These are phyloP conservation scores for Didymella pomorum DNA, from an alignment of 2,329 filamentous ascomycete species.

Conservation along the genomic window DNA sequence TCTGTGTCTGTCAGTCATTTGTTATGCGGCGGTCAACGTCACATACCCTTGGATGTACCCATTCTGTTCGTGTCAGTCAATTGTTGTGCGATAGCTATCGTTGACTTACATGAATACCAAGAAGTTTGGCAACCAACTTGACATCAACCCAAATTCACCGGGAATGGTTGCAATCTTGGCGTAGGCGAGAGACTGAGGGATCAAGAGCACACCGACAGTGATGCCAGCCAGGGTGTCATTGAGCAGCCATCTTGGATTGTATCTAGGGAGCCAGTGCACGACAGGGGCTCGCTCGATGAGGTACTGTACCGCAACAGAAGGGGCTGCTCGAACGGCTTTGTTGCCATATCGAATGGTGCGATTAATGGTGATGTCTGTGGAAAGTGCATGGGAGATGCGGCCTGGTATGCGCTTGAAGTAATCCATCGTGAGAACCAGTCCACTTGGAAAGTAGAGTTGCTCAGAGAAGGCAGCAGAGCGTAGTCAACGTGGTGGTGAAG, in stretches of 20 bases:
- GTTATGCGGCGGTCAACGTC: too few species aligned
- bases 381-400: constrained; percentile 29
- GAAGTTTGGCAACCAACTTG: constrained; percentile 96
- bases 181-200: constrained; percentile 96
- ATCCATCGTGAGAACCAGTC: constrained; percentile 30
- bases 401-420: constrained; percentile 28
- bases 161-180: constrained; percentile 91
- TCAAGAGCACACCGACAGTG: constrained; percentile 78
- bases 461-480: not conserved
- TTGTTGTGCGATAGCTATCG: not conserved
- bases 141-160: constrained; percentile 83
- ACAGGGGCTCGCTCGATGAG: constrained; percentile 68
- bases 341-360: constrained; percentile 40
- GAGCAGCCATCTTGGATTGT: constrained; percentile 67
- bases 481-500: not conserved
- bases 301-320: constrained; percentile 64
- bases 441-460: not conserved
- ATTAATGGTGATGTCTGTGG: constrained; percentile 40
- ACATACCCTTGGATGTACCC: constrained; percentile 64
- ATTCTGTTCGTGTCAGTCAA: constrained; percentile 58
- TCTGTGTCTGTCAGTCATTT: constrained; percentile 59
- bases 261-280: constrained; percentile 68
- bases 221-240: constrained; percentile 70
- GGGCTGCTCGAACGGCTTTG: constrained; percentile 53
- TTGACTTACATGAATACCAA: constrained; percentile 80